phyloP scores from a whole-genome alignment of 352 stramenopile genomes.

The Globisporangium spiculum region DNA sequence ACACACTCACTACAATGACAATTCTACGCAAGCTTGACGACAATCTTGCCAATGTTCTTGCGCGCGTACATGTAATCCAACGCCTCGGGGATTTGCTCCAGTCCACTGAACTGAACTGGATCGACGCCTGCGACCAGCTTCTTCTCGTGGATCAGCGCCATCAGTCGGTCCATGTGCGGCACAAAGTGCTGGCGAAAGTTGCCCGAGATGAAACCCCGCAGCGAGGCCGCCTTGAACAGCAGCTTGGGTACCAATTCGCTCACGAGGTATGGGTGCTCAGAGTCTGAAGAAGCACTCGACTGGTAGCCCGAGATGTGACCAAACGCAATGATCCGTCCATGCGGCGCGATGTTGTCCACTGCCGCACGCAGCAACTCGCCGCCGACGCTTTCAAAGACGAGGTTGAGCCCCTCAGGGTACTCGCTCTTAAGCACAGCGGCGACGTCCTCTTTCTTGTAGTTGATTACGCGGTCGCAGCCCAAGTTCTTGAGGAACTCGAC shows the following conservation, averaged over 20 bases:
- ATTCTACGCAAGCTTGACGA: constrained; percentile 32
- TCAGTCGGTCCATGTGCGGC: constrained; percentile 45
- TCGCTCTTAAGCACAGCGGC: constrained; percentile 57
- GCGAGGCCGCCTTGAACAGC: constrained; percentile 25
- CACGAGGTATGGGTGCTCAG: constrained; percentile 8
- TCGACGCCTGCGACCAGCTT: constrained; percentile 33
- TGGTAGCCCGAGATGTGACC: constrained; percentile 51
- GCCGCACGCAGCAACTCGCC: constrained; percentile 48
- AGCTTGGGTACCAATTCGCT: constrained; percentile 18
- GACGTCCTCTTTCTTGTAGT: constrained; percentile 80
- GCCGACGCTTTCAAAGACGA: constrained; percentile 67
- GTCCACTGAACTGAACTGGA: constrained; percentile 24
- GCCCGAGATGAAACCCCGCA: constrained; percentile 51
- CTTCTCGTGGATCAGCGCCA: constrained; percentile 34
- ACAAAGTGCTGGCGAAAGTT: constrained; percentile 40
- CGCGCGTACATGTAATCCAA: constrained; percentile 40
- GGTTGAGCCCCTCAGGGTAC: constrained; percentile 62
- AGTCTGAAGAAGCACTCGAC: constrained; percentile 11
- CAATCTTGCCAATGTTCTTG: constrained; percentile 49
- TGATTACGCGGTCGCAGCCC: constrained; percentile 77
- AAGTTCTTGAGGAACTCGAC: constrained; percentile 69
- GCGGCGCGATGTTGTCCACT: constrained; percentile 54
- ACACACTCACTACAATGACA: too few relatives aligned
- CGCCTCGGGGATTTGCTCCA: constrained; percentile 31
- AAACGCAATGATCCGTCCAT: constrained; percentile 61